Evolutionary conservation across 2,329 filamentous ascomycete genomes (phyloP), one percentile per base, ranked within the genome.

Genomic region (Neopestalotiopsis clavispora): DNA sequence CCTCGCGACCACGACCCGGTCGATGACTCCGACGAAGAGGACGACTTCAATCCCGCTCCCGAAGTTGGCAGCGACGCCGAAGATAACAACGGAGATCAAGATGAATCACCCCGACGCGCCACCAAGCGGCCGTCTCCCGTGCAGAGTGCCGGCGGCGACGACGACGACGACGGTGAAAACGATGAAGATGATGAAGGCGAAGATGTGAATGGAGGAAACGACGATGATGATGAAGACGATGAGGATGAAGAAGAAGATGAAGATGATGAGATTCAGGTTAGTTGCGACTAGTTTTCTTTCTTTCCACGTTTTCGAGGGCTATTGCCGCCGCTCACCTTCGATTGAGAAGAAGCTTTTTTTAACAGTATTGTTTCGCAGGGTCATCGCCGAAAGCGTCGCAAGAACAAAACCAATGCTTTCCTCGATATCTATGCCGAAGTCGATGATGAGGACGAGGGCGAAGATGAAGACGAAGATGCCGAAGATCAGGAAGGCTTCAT

Each of bases 371-470:
- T 20, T 59, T 69, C 42, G 56, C 69, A 89, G 87, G 84, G 86
- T 69, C 87, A 94, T 77, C 93, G 93, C 68, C 89, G 92, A 75
- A 98, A 98, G 81, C 92, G 95, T 69, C 91, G 91, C 79, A 90
- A 89, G 79, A 90, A 92, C 72, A 88, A 88, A 72, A 90, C 94
- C 72, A 93, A 94, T 75, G 91, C 92, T 76, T 98, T 98, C 89
- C 91, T 99, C 83, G 96, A 99, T 90, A 94, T 95, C 77, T 96
- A 99, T 86, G 96, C 96, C 79, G 96, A 98, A 83, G 96, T 99
- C 74, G 96, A 98, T 77, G 96, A 97, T 72, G 94, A 97, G 75
- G 94, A 97, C 75, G 93, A 94, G 73, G 91, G 89, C 73, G 93
- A 93, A 71, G 94, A 97, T 72, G 94, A 97, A 65, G 95, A 98